Evolutionary conservation across 495 filamentous ascomycete species (phyloP).

Genomic region (Aspergillus biplanus): DNA sequence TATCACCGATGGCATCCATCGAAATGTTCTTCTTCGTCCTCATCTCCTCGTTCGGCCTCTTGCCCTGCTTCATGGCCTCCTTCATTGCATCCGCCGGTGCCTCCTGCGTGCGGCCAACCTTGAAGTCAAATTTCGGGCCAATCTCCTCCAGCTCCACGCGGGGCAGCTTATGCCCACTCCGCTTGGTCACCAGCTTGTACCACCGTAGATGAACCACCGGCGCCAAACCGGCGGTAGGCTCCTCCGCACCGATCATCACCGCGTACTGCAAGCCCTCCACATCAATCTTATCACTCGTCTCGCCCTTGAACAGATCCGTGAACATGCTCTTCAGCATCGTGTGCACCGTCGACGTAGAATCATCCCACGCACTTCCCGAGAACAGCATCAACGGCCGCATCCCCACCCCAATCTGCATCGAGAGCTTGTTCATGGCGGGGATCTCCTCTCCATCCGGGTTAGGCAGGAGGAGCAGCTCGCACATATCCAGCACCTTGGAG

Average conservation of each 20-base stretch:
- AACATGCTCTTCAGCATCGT: slow-evolving; percentile 85
- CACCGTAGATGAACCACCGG: slow-evolving; percentile 80
- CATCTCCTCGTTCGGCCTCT: slow-evolving; percentile 56
- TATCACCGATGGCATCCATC: slow-evolving; percentile 91
- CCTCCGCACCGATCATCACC: slow-evolving; percentile 76
- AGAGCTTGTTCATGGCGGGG: slow-evolving; percentile 78
- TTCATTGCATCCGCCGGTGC: slow-evolving; percentile 78
- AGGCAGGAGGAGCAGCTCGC: slow-evolving; percentile 81
- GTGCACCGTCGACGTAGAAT: slow-evolving; percentile 70
- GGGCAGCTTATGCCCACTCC: slow-evolving; percentile 82
- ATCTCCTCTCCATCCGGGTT: slow-evolving; percentile 63
- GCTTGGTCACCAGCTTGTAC: slow-evolving; percentile 83
- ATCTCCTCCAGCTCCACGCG: slow-evolving; percentile 94
- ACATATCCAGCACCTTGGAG: slow-evolving; percentile 87
- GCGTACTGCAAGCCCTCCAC: slow-evolving; percentile 93
- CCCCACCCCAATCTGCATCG: slow-evolving; percentile 73
- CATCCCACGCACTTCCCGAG: slow-evolving; percentile 82
- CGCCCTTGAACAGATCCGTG: slow-evolving; percentile 86
- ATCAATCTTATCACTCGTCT: slow-evolving; percentile 75
- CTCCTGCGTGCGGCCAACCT: slow-evolving; percentile 77
- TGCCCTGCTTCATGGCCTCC: slow-evolving; percentile 86
- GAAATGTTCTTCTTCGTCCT: slow-evolving; percentile 93
- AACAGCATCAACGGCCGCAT: slow-evolving; percentile 85
- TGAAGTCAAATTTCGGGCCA: slow-evolving; percentile 93
- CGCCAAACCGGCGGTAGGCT: slow-evolving; percentile 64